Base-by-base conservation (phyloP, 176 grass and related monocot genomes). In the Phoenix dactylifera region DNA sequence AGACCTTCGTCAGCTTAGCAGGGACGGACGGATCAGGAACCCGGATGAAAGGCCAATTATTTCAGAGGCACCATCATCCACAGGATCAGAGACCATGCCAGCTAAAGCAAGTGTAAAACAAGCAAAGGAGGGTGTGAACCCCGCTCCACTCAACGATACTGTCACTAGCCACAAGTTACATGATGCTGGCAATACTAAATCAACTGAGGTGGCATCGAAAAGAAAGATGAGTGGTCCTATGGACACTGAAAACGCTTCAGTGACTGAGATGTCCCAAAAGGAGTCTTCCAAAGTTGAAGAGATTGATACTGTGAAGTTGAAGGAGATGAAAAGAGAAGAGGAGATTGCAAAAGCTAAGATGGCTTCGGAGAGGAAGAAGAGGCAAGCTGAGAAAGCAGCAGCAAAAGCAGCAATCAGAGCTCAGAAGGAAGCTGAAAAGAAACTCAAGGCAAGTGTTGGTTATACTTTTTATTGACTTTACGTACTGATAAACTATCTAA, bases 301-400 rank as follows among this genome's bases (percentile, higher is more conserved):
- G 66, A 78, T 80, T 51, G 84, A 92, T 74, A 62, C 60, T 17
- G 84, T 74, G 3, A 98, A 92, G 63, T 69, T 98, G 71, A 92
- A 82, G 78, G 87, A 98, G 63, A 77, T 81, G 1, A 98, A 92
- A 72, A 85, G 93, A 71, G 87, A 89, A 66, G 93, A 98, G 59
- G 87, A 92, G 71, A 89, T 92, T 48, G 80, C 73, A 55, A 98
- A 98, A 81, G 81, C 89, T 53, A 92, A 63, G 60, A 57, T 83
- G 55, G 93, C 87, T 5, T 67, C 83, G 63, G 93, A 98, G 60
- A 88, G 93, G 52, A 98, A 98, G 81, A 98, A 92, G 84, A 98
- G 64, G 60, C 76, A 72, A 50, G 84, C 93, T 51, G 93, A 98
- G 73, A 98, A 97, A 76, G 79, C 86, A 57, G 78, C 70, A 18